Evolutionary conservation across 2,329 filamentous ascomycete genomes (phyloP).

Genomic region (Colletotrichum sp.): DNA sequence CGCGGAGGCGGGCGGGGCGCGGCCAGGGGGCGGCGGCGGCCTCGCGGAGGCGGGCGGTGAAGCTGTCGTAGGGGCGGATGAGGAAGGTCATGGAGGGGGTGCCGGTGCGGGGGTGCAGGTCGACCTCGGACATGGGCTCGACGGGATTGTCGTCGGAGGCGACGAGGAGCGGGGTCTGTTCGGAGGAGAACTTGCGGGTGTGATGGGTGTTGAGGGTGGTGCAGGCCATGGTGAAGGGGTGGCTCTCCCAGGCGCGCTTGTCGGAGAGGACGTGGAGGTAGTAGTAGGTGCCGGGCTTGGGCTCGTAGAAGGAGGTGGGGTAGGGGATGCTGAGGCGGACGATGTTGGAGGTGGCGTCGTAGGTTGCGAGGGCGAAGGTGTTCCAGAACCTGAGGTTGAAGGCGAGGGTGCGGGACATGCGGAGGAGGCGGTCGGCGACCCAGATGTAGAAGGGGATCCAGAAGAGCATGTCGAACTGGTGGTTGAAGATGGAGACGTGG

Average conservation of each 20-base stretch:
- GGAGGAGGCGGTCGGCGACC: conserved; percentile 52
- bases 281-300: conserved; percentile 47
- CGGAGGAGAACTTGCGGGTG: conserved; percentile 27
- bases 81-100: conserved; percentile 42
- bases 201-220: conserved; percentile 8
- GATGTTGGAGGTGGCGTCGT: conserved; percentile 43
- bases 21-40: conserved; percentile 30
- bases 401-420: conserved; percentile 44
- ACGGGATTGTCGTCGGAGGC: background rate
- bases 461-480: conserved; percentile 52
- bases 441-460: conserved; percentile 56
- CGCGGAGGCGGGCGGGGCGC: conserved; percentile 29
- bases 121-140: conserved; percentile 9
- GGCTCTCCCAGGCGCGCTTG: conserved; percentile 50
- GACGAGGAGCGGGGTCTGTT: conserved; percentile 37
- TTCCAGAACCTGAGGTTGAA: conserved; percentile 45
- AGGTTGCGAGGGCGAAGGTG: conserved; percentile 37
- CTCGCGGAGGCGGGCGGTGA: conserved; percentile 42
- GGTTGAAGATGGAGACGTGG: conserved; percentile 58
- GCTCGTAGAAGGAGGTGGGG: conserved; percentile 35
- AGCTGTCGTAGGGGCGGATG: conserved; percentile 51
- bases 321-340: conserved; percentile 44
- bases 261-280: conserved; percentile 48
- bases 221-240: conserved; percentile 53
- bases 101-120: background rate